Evolutionary conservation across 768 basidiomycete genomes (phyloP), one percentile per base, ranked within the genome.

Genomic region (Phylloporus sp.): DNA sequence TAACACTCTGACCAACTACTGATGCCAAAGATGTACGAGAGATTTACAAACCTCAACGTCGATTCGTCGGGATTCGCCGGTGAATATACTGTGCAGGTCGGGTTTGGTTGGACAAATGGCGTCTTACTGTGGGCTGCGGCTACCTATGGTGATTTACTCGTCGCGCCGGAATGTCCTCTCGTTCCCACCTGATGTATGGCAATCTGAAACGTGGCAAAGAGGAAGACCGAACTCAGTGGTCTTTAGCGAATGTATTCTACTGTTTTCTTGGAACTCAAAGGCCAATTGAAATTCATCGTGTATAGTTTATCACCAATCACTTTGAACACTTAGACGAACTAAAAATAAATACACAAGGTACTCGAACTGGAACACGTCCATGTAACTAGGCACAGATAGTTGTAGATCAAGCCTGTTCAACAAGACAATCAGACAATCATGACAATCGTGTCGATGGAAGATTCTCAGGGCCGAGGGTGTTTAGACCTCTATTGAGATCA

Each of bases 81-180:
- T 23, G 91, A 94, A 73, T 95, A 97, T 59, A 87, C 83, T 3
- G 92, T 94, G 4, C 89, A 92, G 70, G 82, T 80, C 13, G 89
- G 90, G 20, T 92, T 92, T 62, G 89, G 91, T 16, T 94, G 91
- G 91, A 91, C 89, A 36, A 92, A 93, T 59, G 90, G 90, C 18
- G 88, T 85, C 9, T 63, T 82, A 47, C 77, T 92, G 34, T 91
- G 86, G 85, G 73, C 87, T 20, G 83, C 88, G 18, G 80, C 78
- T 55, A 77, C 73, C 40, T 90, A 85, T 59, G 89, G 88, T 0
- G 44, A 72, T 2, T 65, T 79, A 12, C 74, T 93, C 39, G 78
- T 74, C 42, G 68, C 76, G 2, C 91, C 89, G 0, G 51, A 72
- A 28, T 93, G 91, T 59, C 91, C 91, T 5, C 43, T 69, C 1